Evolutionary conservation across 129 eudicot species (phyloP).

Genomic region (Heracleum sosnowskyi): DNA sequence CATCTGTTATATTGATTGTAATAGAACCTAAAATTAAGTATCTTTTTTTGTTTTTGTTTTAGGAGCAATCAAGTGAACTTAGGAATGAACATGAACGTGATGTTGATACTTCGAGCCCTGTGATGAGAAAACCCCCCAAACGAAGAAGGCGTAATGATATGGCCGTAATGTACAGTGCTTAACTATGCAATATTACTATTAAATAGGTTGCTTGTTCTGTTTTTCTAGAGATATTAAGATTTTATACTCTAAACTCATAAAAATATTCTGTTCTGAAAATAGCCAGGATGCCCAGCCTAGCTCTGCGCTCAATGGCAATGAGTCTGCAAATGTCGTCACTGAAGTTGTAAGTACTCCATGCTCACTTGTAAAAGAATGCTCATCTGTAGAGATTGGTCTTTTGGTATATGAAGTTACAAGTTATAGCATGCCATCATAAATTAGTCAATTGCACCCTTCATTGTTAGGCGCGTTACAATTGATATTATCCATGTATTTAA

Average conservation of each 20-base stretch:
- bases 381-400: slow-evolving; percentile 25
- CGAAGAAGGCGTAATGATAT: slow-evolving; percentile 25
- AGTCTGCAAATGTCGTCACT: neutral
- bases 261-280: neutral
- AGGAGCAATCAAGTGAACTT: slow-evolving; percentile 29
- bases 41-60: slow-evolving; percentile 8
- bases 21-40: neutral
- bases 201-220: neutral
- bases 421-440: neutral
- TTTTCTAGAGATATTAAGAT: neutral
- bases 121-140: slow-evolving; percentile 18
- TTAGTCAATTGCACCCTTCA: slow-evolving; percentile 5
- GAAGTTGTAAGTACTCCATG: slow-evolving; percentile 7
- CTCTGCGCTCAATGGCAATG: neutral
- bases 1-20: neutral
- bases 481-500: neutral
- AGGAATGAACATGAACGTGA: slow-evolving; percentile 15
- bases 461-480: neutral
- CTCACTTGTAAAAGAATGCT: slow-evolving; percentile 17
- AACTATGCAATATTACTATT: neutral
- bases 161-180: slow-evolving; percentile 13
- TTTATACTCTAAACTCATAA: neutral
- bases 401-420: neutral
- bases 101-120: slow-evolving; percentile 16
- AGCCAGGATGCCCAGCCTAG: slow-evolving; percentile 8